Percentiles rank a stretch among this genome's conserved stretches.
These are phyloP conservation scores for Eucalyptus cladocalyx DNA, from an alignment of 345 rosid species.

Conservation along the genomic window DNA sequence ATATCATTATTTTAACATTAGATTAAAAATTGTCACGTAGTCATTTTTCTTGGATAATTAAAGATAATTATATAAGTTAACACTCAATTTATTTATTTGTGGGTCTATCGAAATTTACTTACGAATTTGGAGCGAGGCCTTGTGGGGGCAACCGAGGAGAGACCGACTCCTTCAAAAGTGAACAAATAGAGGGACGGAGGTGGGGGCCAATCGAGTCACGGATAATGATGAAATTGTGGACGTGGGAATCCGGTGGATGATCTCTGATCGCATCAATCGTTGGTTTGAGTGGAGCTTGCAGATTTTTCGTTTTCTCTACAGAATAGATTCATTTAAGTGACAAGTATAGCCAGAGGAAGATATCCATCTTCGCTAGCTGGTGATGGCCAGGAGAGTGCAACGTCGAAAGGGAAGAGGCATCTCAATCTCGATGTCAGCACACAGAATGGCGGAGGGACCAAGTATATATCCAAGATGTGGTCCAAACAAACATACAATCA, in stretches of 20 bases:
- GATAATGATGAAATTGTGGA: background rate
- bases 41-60: background rate
- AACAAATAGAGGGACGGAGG: background rate
- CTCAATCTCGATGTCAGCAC: background rate
- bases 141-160: constrained; percentile 31
- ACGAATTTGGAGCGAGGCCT: background rate
- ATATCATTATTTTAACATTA: no score
- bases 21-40: background rate
- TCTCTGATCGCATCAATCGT: background rate
- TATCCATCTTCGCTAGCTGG: background rate
- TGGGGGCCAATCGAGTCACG: background rate
- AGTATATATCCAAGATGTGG: background rate
- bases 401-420: background rate
- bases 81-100: background rate
- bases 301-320: background rate
- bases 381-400: background rate
- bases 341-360: background rate
- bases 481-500: background rate
- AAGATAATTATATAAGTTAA: background rate
- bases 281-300: background rate
- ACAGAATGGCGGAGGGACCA: background rate
- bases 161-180: constrained; percentile 16
- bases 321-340: background rate
- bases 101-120: background rate
- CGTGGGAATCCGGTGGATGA: background rate